Conservation (phyloP, 2,329 filamentous ascomycete species). For the Stachybotrys chartarum region DNA sequence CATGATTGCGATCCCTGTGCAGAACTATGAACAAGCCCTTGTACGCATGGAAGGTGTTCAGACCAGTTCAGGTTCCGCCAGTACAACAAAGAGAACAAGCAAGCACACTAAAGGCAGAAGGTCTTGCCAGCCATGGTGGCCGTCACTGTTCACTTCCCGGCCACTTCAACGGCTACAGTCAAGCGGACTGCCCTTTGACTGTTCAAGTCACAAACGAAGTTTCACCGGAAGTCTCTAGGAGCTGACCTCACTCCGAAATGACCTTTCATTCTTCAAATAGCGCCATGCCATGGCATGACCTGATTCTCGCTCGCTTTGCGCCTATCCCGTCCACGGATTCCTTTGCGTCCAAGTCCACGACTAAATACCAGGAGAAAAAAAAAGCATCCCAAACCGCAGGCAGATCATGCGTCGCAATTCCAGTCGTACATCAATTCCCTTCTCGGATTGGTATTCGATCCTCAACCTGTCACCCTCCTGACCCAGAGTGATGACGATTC, state of each 20-base stretch:
- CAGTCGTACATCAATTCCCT: not conserved
- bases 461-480: constrained; percentile 61
- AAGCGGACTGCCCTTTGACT: too few relatives aligned
- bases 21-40: too few relatives aligned
- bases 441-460: not conserved
- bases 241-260: not conserved
- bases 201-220: too few relatives aligned
- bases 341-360: not conserved
- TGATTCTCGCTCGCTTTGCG: not conserved
- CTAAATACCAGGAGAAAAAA: not conserved
- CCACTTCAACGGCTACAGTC: too few relatives aligned
- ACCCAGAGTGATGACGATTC: constrained; percentile 72
- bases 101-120: too few relatives aligned
- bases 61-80: too few relatives aligned
- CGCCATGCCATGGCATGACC: not conserved
- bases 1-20: too few relatives aligned
- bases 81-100: too few relatives aligned
- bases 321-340: not conserved
- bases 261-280: not conserved
- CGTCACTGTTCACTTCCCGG: too few relatives aligned
- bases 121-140: too few relatives aligned
- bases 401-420: not conserved
- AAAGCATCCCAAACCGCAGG: not conserved
- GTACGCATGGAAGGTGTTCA: too few relatives aligned
- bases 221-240: too few relatives aligned